phyloP scores from a whole-genome alignment of 352 stramenopile species.

The Phytophthora agathidicida region DNA sequence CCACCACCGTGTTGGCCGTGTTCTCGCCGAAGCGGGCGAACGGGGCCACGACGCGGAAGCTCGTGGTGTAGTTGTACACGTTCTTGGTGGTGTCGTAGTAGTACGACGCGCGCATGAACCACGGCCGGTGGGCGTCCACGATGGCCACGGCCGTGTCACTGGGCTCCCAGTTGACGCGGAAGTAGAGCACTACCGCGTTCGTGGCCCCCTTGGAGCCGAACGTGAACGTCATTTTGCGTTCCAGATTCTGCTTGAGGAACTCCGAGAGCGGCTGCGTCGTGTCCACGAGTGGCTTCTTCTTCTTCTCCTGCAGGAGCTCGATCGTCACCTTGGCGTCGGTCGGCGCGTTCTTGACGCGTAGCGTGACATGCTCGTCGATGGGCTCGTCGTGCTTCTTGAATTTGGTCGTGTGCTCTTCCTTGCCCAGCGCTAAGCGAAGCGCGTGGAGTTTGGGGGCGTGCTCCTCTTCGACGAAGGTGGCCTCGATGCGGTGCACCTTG shows the following conservation, averaged over 20 bases:
- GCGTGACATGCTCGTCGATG: constrained; percentile 40
- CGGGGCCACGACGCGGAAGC: constrained; percentile 59
- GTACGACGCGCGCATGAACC: constrained; percentile 65
- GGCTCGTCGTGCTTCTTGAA: constrained; percentile 20
- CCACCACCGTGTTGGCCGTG: constrained; percentile 58
- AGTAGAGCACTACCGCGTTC: constrained; percentile 36
- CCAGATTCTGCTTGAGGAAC: constrained; percentile 32
- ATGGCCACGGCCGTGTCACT: constrained; percentile 1
- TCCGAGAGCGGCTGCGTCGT: constrained; percentile 34
- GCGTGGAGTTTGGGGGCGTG: constrained; percentile 19
- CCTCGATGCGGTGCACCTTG: constrained; percentile 32
- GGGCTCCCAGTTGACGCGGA: constrained; percentile 27
- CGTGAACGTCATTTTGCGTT: constrained; percentile 45
- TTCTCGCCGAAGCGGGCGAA: constrained; percentile 68
- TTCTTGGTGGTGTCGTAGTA: constrained; percentile 77
- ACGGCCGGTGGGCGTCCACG: constrained; percentile 41
- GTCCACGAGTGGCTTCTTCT: constrained; percentile 45
- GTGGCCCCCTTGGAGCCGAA: constrained; percentile 31
- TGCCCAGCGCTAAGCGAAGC: constrained; percentile 25
- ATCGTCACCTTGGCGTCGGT: constrained; percentile 39
- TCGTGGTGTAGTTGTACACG: constrained; percentile 81
- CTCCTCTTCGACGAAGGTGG: constrained; percentile 27
- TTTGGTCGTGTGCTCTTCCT: constrained; percentile 18
- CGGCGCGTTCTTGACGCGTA: constrained; percentile 35
- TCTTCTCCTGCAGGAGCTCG: constrained; percentile 45